Evolutionary conservation across 345 rosid species (phyloP), one percentile per base, ranked within the genome.

Genomic region (Dipteronia sinensis): DNA sequence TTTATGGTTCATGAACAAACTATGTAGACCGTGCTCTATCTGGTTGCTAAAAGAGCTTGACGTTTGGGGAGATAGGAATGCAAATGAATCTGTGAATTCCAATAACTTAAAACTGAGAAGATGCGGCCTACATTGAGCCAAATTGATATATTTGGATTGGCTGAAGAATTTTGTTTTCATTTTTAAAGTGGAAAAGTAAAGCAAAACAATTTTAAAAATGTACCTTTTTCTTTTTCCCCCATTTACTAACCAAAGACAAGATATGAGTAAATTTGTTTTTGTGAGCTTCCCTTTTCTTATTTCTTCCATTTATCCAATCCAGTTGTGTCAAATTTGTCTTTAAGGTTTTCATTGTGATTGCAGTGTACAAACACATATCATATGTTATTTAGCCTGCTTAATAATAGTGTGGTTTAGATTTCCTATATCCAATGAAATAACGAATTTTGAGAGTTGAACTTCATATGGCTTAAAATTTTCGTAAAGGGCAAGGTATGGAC

Each of bases 381-480:
- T 69, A 22, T 10, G 20, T 12, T 44, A n/a, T 11, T 46, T 34
- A 13, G 67, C 59, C n/a, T 44, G 49, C 53, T 22, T 66, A 19
- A 51, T 29, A 51, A 22, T 66, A n/a, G 53, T 53, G 78, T 49
- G 17, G 49, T 51, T 75, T 64, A 31, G 72, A 1, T 75, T 10
- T 19, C 13, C 22, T 3, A 3, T 15, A 20, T 31, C 64, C 49
- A 51, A 34, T 44, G 46, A 62, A 67, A 46, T 34, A 47, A 34
- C 66, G 49, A 63, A 40, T 49, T 67, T 23, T 46, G 15, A 13
- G 70, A 46, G 62, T 15, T 67, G 65, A 34, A n/a, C 58, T 31
- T 58, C 6, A 4, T 34, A 19, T 49, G 9, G 44, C 25, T 79
- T 20, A 66, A 76, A 47, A 12, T 76, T 27, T 55, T 67, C 22